Conservation (phyloP, 371 early-diverging fungal species). For the Thermomucor indicae-seudaticae region DNA sequence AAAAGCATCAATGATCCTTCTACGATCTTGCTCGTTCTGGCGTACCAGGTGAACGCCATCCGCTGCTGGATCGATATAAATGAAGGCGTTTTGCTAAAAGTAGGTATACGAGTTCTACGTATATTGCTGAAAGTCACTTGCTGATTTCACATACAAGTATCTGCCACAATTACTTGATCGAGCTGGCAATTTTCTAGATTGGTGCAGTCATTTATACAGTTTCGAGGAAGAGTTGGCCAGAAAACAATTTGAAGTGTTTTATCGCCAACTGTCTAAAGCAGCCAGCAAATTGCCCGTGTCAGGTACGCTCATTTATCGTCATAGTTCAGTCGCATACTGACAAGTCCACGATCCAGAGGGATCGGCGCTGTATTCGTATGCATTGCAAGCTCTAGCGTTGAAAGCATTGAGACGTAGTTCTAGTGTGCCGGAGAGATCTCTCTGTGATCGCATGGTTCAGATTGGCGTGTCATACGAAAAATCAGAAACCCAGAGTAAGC, state of each 20-base stretch:
- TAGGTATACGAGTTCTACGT: constrained; percentile 5
- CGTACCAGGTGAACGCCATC: constrained; percentile 37
- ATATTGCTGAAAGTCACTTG: background rate
- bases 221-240: constrained; percentile 20
- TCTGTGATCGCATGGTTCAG: constrained; percentile 30
- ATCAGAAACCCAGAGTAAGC: constrained; percentile 17
- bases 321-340: background rate
- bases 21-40: constrained; percentile 31
- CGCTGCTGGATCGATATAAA: constrained; percentile 32
- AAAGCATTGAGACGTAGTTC: constrained; percentile 7
- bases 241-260: constrained; percentile 29
- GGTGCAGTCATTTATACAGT: constrained; percentile 23
- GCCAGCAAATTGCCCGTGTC: constrained; percentile 13
- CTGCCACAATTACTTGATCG: constrained; percentile 28
- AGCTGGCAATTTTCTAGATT: constrained; percentile 36
- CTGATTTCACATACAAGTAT: constrained; percentile 14
- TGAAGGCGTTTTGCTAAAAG: constrained; percentile 25
- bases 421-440: constrained; percentile 2
- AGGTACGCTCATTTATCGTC: constrained; percentile 7
- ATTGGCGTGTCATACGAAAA: constrained; percentile 32
- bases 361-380: constrained; percentile 8
- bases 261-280: constrained; percentile 17
- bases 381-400: constrained; percentile 16
- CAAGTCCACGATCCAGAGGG: background rate
- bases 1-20: constrained; percentile 22